These are phyloP conservation scores for Cercospora berteroae DNA, from an alignment of 2,329 filamentous ascomycete species.

Conservation along the genomic window DNA sequence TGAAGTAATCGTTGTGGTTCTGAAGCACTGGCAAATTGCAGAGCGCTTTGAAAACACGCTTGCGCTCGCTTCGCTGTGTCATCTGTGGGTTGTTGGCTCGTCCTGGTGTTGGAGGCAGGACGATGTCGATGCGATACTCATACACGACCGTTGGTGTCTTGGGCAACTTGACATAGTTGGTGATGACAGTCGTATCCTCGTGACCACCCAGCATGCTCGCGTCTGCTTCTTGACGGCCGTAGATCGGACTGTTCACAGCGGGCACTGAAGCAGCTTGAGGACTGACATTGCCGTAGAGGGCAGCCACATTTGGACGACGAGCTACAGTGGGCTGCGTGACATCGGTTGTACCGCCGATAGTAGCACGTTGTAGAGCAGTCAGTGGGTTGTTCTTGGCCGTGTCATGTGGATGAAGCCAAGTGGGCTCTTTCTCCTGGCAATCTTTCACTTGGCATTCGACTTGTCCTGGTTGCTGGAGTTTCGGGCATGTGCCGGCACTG, in stretches of 20 bases:
- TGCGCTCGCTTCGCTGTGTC: slow-evolving; percentile 1
- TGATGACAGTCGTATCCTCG: neutral
- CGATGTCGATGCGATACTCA: neutral
- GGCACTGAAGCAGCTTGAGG: too few species aligned
- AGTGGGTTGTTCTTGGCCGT: neutral
- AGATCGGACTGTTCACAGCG: too few species aligned
- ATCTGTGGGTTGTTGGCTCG: neutral
- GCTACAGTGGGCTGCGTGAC: neutral
- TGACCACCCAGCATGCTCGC: neutral
- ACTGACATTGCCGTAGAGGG: neutral
- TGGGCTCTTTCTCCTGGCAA: neutral
- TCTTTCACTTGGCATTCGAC: neutral
- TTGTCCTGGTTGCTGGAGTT: neutral
- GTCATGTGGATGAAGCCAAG: slow-evolving; percentile 2
- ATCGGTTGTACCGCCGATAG: neutral
- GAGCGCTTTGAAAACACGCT: slow-evolving; percentile 2
- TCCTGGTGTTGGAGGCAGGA: neutral
- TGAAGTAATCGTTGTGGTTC: neutral
- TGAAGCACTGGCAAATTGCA: neutral
- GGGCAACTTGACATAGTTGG: slow-evolving; percentile 1
- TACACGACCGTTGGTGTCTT: neutral
- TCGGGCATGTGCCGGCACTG: neutral
- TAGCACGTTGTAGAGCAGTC: neutral
- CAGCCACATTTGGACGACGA: neutral
- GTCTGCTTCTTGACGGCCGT: neutral